Evolutionary conservation across 140 eudicot species (phyloP), one percentile per base, ranked within the genome.

Genomic region (Flaveria floridana): DNA sequence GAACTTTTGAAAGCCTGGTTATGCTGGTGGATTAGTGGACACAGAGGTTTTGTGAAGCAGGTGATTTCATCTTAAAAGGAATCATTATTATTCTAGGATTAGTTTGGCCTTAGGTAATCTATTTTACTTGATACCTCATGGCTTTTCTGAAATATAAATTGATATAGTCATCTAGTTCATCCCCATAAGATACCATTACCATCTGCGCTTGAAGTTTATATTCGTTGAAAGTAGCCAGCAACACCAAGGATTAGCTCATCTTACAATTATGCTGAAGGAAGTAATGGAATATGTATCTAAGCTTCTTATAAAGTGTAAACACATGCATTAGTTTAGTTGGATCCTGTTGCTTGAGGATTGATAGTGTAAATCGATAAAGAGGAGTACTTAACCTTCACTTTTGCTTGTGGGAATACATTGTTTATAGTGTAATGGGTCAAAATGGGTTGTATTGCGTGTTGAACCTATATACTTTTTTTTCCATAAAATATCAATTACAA

Each of bases 341-440:
- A 18, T 74, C 47, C 13, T 26, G 23, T 75, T 64, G 52, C 72
- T 75, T 64, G 72, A 30, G 72, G 63, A 64, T 74, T 15, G 30
- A 10, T 62, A 62, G 51, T 62, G 62, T 46, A 46, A 4, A 2
- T 65, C 7, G 6, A n/a, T 65, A n/a, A 65, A 16, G 70, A 16
- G 70, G 70, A 63, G 51, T 56, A 53, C 53, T 47, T 47, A 13
- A 47, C 16, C 53, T 47, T 47, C 53, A 47, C 53, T 47, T 47
- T 47, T 47, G 13, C 53, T 2, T 13, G 53, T 2, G 7, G 7
- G 41, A 34, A 34, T 4, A 12, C 53, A 47, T 47, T 47, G 53
- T 47, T 47, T 47, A 47, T n/a, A 12, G 53, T 10, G 1, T 42
- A 8, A 42, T 1, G 46, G 46, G 48, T 0, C 48, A 42, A 42